Evolutionary conservation across 805 yeast species (phyloP).

Genomic region (Lachancea meyersii): DNA sequence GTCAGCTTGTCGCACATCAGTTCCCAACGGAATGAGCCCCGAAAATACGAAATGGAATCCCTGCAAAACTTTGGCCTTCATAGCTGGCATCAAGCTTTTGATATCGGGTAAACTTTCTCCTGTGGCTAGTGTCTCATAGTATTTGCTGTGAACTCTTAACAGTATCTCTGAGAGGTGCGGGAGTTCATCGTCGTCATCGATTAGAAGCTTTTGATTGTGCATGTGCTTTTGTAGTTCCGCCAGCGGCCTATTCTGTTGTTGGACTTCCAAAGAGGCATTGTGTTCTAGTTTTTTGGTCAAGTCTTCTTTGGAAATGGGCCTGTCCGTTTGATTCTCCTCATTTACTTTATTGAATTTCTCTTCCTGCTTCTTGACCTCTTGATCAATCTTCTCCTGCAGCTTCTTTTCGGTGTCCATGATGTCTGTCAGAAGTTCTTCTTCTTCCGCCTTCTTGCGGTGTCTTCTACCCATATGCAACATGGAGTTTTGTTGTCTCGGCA

Average conservation of each 20-base stretch:
- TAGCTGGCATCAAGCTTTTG: constrained; percentile 60
- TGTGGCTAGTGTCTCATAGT: constrained; percentile 46
- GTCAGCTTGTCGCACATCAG: constrained; percentile 65
- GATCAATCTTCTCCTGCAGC: constrained; percentile 27
- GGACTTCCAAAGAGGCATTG: constrained; percentile 67
- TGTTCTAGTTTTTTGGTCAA: constrained; percentile 56
- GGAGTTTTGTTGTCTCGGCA: constrained; percentile 78
- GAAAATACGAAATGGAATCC: constrained; percentile 73
- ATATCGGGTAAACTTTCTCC: constrained; percentile 53
- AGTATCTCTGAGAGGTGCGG: constrained; percentile 56
- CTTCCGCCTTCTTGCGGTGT: constrained; percentile 27
- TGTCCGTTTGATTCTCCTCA: constrained; percentile 21
- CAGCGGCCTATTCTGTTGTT: constrained; percentile 74
- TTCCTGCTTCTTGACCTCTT: constrained; percentile 33
- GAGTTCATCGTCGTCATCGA: constrained; percentile 79
- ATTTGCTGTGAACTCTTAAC: constrained; percentile 56
- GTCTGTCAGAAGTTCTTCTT: constrained; percentile 30
- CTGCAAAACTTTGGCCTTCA: constrained; percentile 62
- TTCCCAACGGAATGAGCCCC: constrained; percentile 85
- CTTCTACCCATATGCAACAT: constrained; percentile 36
- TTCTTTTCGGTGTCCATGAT: constrained; percentile 31
- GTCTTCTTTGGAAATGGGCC: constrained; percentile 34
- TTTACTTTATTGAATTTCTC: constrained; percentile 30
- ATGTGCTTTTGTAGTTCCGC: constrained; percentile 75
- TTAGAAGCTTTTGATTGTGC: constrained; percentile 47